phyloP scores from a whole-genome alignment of 2,329 filamentous ascomycete genomes.

The Seiridium cupressi region DNA sequence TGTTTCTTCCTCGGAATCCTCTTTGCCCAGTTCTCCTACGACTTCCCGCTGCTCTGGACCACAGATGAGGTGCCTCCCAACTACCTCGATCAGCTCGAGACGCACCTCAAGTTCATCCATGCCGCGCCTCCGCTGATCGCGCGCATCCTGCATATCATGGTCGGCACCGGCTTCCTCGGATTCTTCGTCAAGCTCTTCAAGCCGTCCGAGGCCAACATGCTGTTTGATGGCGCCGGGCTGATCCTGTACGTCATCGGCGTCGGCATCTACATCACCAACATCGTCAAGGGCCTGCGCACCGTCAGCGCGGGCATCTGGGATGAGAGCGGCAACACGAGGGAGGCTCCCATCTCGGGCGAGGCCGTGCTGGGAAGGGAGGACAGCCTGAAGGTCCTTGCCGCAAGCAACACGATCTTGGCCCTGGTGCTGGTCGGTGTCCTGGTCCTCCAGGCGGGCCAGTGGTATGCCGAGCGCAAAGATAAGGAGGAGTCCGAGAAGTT shows the following conservation, averaged over 20 bases:
- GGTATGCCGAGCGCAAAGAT: slow-evolving; percentile 97
- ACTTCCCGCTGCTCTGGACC: slow-evolving; percentile 85
- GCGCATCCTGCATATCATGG: slow-evolving; percentile 91
- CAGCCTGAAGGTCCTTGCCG: slow-evolving; percentile 83
- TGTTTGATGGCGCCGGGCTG: slow-evolving; percentile 84
- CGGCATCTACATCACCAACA: slow-evolving; percentile 93
- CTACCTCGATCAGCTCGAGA: slow-evolving; percentile 84
- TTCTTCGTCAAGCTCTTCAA: slow-evolving; percentile 95
- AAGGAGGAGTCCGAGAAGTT: slow-evolving; percentile 71
- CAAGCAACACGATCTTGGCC: slow-evolving; percentile 94
- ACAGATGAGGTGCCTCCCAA: slow-evolving; percentile 59
- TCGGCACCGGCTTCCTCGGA: slow-evolving; percentile 81
- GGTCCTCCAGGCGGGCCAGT: slow-evolving; percentile 92
- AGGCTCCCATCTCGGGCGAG: slow-evolving; percentile 52
- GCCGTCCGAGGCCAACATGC: slow-evolving; percentile 88
- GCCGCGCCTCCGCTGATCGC: slow-evolving; percentile 87
- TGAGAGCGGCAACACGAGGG: slow-evolving; percentile 19
- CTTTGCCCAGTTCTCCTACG: slow-evolving; percentile 95
- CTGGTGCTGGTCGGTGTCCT: slow-evolving; percentile 88
- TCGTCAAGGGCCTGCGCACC: slow-evolving; percentile 88
- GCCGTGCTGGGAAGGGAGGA: slow-evolving; percentile 80
- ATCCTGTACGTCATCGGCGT: slow-evolving; percentile 83
- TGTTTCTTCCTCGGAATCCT: slow-evolving; percentile 98
- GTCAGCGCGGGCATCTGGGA: slow-evolving; percentile 70
- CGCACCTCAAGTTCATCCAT: slow-evolving; percentile 88